Evolutionary conservation across 257 asterid species (phyloP), one percentile per base, ranked within the genome.

Genomic region (Petrea volubilis): DNA sequence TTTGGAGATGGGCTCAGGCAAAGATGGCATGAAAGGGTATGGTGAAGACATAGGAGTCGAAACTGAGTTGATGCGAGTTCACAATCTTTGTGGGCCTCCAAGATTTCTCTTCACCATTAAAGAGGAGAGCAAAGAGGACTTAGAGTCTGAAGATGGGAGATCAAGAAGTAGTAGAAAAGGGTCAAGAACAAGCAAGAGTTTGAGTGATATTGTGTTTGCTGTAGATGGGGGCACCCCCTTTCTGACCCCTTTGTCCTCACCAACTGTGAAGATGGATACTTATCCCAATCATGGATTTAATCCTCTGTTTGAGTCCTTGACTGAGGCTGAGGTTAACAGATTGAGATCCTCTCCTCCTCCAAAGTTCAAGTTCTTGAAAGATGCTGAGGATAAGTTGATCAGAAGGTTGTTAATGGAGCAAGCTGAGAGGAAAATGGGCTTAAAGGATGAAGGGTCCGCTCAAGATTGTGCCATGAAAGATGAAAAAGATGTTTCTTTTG

Each of bases 41-140:
- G 91, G 84, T 53, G 92, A 86, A 64, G 89, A 80, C 2, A 38
- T 38, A 38, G 71, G 88, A 13, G 82, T 83, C 4, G 96, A 87
- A 15, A 66, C 80, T 4, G 96, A 89, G 79, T 71, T 89, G 38
- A 89, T 83, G 91, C 77, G 91, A 74, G 50, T 87, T 44, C 89
- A 89, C 76, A 87, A 85, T 46, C 82, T 89, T 12, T 80, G 89
- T 83, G 96, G 96, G 34, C 93, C 93, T 3, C 96, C 96, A 25
- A 84, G 93, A 70, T 89, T 86, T 64, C 85, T 89, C 18, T 89
- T 87, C 82, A 87, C 96, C n/a, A 89, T 89, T 28, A 82, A 79
- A 38, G 96, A 89, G 50, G 96, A 89, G 75, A 85, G 83, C 5
- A 85, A 68, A 73, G 96, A 89, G 70, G 96, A 89, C 76, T 82